Conservation (phyloP, 2,329 filamentous ascomycete species). For the Fusarium begoniae region DNA sequence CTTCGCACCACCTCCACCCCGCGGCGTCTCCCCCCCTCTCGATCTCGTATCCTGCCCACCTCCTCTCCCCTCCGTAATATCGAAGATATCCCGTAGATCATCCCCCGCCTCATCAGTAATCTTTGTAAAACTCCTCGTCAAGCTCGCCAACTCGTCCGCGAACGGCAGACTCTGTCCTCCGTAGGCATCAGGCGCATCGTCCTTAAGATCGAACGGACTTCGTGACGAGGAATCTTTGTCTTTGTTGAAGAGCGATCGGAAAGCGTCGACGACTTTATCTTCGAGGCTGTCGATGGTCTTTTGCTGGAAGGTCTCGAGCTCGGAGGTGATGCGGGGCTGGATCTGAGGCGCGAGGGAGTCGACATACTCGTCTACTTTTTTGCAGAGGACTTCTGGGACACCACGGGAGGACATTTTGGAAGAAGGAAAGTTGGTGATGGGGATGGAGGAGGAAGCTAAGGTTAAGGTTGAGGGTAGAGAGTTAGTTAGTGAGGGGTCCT, state of each 20-base stretch:
- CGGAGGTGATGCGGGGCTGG: slow-evolving; percentile 55
- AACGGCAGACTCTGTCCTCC: slow-evolving; percentile 54
- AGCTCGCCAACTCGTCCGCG: slow-evolving; percentile 55
- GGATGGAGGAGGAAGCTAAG: not conserved
- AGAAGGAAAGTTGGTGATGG: not conserved
- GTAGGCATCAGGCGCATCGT: slow-evolving; percentile 52
- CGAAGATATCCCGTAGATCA: slow-evolving; percentile 56
- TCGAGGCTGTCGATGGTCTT: slow-evolving; percentile 58
- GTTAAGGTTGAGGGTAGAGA: not conserved
- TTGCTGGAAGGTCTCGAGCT: slow-evolving; percentile 55
- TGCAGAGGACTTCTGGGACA: slow-evolving; percentile 55
- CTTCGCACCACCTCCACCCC: slow-evolving; percentile 46
- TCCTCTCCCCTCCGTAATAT: slow-evolving; percentile 49
- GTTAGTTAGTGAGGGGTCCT: not conserved
- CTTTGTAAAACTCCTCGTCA: slow-evolving; percentile 53
- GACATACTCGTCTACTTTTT: slow-evolving; percentile 57
- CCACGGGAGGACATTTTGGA: slow-evolving; percentile 48
- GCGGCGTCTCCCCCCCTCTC: slow-evolving; percentile 39
- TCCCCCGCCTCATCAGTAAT: slow-evolving; percentile 54
- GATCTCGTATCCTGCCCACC: slow-evolving; percentile 37
- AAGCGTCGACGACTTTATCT: slow-evolving; percentile 55
- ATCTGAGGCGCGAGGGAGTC: slow-evolving; percentile 58
- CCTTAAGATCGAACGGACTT: slow-evolving; percentile 42
- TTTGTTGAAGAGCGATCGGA: slow-evolving; percentile 55
- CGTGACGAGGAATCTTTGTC: slow-evolving; percentile 39